These are phyloP conservation scores for Annulohypoxylon nitens DNA, from an alignment of 495 filamentous ascomycete species.

Conservation along the genomic window DNA sequence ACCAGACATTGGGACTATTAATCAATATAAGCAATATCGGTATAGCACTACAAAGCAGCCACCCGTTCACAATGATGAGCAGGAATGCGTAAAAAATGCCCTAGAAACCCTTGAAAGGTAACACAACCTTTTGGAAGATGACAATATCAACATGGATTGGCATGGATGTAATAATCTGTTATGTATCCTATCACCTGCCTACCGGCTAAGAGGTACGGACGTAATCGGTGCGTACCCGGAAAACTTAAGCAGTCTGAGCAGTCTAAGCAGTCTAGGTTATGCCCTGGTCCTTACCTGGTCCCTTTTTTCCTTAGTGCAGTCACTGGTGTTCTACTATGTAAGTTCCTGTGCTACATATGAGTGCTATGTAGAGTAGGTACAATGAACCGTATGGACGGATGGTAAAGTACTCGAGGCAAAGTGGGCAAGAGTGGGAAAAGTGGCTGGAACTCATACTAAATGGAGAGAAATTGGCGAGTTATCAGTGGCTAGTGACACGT, in stretches of 20 bases:
- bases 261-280: background rate
- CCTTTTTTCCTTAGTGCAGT: background rate
- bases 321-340: too few species aligned
- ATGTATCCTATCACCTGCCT: slow-evolving; percentile 6
- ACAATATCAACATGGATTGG: background rate
- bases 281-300: background rate
- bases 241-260: background rate
- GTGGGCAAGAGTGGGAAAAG: slow-evolving; percentile 16
- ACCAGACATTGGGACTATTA: slow-evolving; percentile 30
- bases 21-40: slow-evolving; percentile 36
- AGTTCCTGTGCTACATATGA: background rate
- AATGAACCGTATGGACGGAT: too few species aligned
- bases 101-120: slow-evolving; percentile 2
- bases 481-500: slow-evolving; percentile 36
- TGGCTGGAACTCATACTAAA: slow-evolving; percentile 25
- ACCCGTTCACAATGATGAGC: slow-evolving; percentile 28
- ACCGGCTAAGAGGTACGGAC: slow-evolving; percentile 25
- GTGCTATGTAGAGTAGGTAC: background rate
- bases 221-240: slow-evolving; percentile 21
- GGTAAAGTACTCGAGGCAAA: background rate
- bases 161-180: background rate
- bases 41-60: slow-evolving; percentile 33
- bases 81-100: background rate
- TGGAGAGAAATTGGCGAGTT: slow-evolving; percentile 4
- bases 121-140: background rate